phyloP scores from a whole-genome alignment of 2,329 filamentous ascomycete genomes.

The Fusarium udum region DNA sequence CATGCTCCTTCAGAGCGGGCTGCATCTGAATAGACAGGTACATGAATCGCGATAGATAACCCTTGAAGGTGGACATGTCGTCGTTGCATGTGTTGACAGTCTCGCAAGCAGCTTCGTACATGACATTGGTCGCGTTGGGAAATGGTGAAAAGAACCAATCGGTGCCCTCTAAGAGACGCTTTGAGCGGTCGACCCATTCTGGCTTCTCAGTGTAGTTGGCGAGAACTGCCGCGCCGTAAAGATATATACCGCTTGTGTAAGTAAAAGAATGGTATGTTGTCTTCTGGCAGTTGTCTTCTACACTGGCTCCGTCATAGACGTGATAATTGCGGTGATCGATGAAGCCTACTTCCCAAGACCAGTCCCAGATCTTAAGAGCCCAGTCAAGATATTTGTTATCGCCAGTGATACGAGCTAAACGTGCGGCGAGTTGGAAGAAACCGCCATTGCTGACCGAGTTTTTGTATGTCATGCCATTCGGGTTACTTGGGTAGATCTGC shows the following conservation, averaged over 20 bases:
- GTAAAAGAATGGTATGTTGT: slow-evolving; percentile 68
- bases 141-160: slow-evolving; percentile 64
- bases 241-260: slow-evolving; percentile 71
- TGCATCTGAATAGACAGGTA: slow-evolving; percentile 66
- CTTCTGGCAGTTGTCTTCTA: slow-evolving; percentile 61
- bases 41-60: slow-evolving; percentile 71
- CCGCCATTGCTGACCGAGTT: slow-evolving; percentile 83
- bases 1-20: slow-evolving; percentile 59
- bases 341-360: slow-evolving; percentile 66
- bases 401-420: slow-evolving; percentile 75
- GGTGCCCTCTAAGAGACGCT: slow-evolving; percentile 61
- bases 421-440: slow-evolving; percentile 83
- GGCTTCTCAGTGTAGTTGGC: slow-evolving; percentile 66
- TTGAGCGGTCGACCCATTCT: slow-evolving; percentile 64
- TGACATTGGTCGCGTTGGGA: slow-evolving; percentile 64
- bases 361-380: slow-evolving; percentile 74
- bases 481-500: slow-evolving; percentile 82
- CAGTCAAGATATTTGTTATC: slow-evolving; percentile 73
- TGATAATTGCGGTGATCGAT: slow-evolving; percentile 61
- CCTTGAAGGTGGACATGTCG: slow-evolving; percentile 76
- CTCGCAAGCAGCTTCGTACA: slow-evolving; percentile 76
- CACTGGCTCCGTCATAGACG: slow-evolving; percentile 71
- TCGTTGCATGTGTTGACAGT: slow-evolving; percentile 63
- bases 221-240: slow-evolving; percentile 71
- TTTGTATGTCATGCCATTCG: slow-evolving; percentile 82